Conservation (phyloP, 352 stramenopile genomes). For the Thalassiosira sp. region DNA sequence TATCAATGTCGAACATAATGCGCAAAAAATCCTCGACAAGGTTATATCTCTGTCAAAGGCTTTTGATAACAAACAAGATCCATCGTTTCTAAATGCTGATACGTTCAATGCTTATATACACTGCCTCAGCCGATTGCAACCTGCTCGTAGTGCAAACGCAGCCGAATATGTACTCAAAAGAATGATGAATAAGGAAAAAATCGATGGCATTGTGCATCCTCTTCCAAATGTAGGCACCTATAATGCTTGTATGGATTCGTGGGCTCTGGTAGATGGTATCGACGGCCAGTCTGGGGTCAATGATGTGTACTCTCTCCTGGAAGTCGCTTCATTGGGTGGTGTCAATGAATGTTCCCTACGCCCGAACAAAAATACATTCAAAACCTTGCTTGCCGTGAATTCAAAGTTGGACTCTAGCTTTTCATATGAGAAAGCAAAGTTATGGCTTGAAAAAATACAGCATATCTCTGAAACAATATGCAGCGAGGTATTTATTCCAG, state of each 20-base stretch:
- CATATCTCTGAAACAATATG: constrained; percentile 36
- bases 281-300: constrained; percentile 45
- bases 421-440: constrained; percentile 49
- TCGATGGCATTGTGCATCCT: constrained; percentile 43
- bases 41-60: constrained; percentile 27
- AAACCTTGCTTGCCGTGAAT: constrained; percentile 47
- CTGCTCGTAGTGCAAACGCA: constrained; percentile 24
- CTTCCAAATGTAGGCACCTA: constrained; percentile 59
- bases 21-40: constrained; percentile 40
- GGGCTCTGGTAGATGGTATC: constrained; percentile 41
- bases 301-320: constrained; percentile 35
- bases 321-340: constrained; percentile 26
- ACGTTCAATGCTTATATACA: constrained; percentile 69
- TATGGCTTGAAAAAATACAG: constrained; percentile 62
- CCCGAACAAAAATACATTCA: constrained; percentile 54
- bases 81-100: constrained; percentile 49
- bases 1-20: constrained; percentile 38
- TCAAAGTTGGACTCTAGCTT: constrained; percentile 46
- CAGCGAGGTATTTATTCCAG: constrained; percentile 25
- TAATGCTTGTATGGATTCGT: constrained; percentile 67
- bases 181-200: constrained; percentile 43
- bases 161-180: constrained; percentile 53
- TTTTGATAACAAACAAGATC: constrained; percentile 10
- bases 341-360: constrained; percentile 11
- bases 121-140: constrained; percentile 56